Evolutionary conservation across 371 early-diverging fungal species (phyloP), one percentile per base, ranked within the genome.

Genomic region (Parasitella parasitica): DNA sequence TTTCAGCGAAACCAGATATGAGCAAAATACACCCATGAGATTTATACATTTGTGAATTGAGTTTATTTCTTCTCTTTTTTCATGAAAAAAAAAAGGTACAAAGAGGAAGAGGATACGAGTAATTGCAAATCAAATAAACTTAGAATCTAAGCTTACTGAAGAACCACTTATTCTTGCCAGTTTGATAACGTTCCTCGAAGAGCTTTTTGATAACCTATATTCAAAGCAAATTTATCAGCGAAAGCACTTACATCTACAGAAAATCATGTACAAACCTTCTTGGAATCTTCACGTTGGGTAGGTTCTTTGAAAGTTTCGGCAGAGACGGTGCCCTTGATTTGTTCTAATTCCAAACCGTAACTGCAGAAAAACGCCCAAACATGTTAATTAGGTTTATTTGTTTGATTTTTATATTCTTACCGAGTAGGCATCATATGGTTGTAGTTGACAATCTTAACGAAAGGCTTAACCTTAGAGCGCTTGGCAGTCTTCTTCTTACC

Each of bases 91-190:
- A 46, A 46, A 46, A 46, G 46, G 46, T 46, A 46, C 46, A 46
- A 46, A 46, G 20, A 54, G 27, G 22, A 32, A 35, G 35, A 46
- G 36, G 46, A 57, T 9, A 39, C 13, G 18, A 24, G 27, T 34
- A 28, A 20, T n/a, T 18, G 46, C 46, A 46, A 24, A 27, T 30
- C 32, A 28, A 38, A 46, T 24, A 18, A 64, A 64, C 70, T 94
- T 92, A 95, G 92, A 95, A 95, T 76, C 95, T 89, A 72, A 98
- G 95, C 92, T 98, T 98, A 86, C 90, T 89, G 91, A 98, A 98
- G 94, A 98, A 98, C 99, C 99, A 98, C 92, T 95, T 96, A 94
- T 95, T 96, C 92, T 97, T 97, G 79, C 99, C 99, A 71, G 89
- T 82, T 79, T 89, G 89, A 89, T 97, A 96, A 75, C 85, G 82